Percentiles rank a stretch among this genome's conserved stretches.
Conservation (phyloP, 768 basidiomycete species). For the Dioszegia aurantiaca region DNA sequence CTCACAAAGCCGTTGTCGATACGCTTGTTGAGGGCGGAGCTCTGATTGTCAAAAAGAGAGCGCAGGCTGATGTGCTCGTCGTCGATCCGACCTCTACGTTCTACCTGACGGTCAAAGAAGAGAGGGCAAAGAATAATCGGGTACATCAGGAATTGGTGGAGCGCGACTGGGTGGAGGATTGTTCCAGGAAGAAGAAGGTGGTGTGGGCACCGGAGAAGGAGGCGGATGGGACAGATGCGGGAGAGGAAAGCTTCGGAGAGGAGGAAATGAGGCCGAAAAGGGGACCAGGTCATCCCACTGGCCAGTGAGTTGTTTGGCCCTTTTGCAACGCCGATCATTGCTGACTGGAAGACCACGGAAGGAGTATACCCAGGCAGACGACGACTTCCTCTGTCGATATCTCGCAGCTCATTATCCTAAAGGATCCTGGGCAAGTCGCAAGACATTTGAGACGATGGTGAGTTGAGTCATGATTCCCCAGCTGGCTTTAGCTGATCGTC, state of each 20-base stretch:
- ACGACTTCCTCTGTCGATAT: conserved; percentile 41
- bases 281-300: conserved; percentile 41
- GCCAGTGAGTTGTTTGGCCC: conserved; percentile 30
- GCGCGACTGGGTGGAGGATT: conserved; percentile 43
- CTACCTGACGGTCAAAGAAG: conserved; percentile 19
- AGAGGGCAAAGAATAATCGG: conserved; percentile 25
- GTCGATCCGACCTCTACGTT: conserved; percentile 29
- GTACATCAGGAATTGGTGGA: conserved; percentile 33
- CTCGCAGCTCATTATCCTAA: conserved; percentile 32
- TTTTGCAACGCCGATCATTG: background rate
- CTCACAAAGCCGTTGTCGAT: background rate
- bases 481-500: too few relatives aligned
- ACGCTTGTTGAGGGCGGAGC: conserved; percentile 25
- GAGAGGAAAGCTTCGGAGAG: conserved; percentile 33
- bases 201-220: conserved; percentile 20
- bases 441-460: conserved; percentile 36
- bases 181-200: conserved; percentile 20
- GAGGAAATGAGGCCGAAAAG: conserved; percentile 17
- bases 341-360: conserved; percentile 24
- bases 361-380: conserved; percentile 38
- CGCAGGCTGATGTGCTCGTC: conserved; percentile 33
- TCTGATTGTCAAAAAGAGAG: conserved; percentile 28
- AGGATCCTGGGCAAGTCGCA: conserved; percentile 37
- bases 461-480: too few relatives aligned
- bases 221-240: conserved; percentile 11